Evolutionary conservation across 2,329 filamentous ascomycete species (phyloP).

Genomic region (Arthrobotrys megalospora): DNA sequence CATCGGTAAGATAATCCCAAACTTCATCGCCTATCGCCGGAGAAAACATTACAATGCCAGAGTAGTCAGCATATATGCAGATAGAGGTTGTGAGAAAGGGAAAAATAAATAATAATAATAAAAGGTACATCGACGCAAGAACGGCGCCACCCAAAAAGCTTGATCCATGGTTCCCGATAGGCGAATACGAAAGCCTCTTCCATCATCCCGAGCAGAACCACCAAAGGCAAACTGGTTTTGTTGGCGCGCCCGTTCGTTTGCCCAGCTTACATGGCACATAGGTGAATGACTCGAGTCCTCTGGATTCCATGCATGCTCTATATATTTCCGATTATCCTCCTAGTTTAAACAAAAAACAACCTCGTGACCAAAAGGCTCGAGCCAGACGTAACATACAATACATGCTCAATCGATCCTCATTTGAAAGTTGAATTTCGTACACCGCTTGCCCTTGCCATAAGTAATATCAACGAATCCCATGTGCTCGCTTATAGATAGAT

Average conservation of each 20-base stretch:
- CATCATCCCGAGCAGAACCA: slow-evolving; percentile 22
- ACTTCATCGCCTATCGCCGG: not conserved
- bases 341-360: no score
- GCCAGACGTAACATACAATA: not conserved
- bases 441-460: not conserved
- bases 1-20: not conserved
- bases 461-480: not conserved
- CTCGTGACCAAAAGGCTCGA: no score
- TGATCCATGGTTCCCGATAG: slow-evolving; percentile 55
- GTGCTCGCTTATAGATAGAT: not conserved
- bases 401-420: not conserved
- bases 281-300: not conserved
- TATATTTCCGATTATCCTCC: no score
- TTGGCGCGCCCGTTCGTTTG: no score
- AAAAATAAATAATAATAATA: no score
- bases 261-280: no score
- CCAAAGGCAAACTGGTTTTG: not conserved
- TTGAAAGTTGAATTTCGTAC: not conserved
- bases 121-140: slow-evolving; percentile 4
- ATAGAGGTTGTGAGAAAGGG: no score
- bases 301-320: not conserved
- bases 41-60: not conserved
- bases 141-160: slow-evolving; percentile 37
- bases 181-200: slow-evolving; percentile 55
- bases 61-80: no score